phyloP scores from a whole-genome alignment of 306 rosid genomes.

The Lathyrus aphaca region DNA sequence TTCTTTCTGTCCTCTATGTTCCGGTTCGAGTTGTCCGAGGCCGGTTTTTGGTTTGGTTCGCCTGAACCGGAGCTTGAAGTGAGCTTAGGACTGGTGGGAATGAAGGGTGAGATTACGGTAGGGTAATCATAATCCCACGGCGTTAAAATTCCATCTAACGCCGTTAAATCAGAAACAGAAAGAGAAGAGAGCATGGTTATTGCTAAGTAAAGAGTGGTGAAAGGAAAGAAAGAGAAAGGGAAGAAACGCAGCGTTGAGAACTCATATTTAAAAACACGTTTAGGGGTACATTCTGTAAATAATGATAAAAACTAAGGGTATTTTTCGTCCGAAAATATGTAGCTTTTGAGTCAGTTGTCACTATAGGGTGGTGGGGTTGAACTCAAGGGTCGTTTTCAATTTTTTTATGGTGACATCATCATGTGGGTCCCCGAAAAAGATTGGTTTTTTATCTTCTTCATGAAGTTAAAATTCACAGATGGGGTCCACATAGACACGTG shows the following conservation, averaged over 20 bases:
- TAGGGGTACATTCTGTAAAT: slow-evolving; percentile 19
- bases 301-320: slow-evolving; percentile 17
- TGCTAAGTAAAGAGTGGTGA: slow-evolving; percentile 33
- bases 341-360: slow-evolving; percentile 89
- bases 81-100: slow-evolving; percentile 38
- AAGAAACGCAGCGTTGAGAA: slow-evolving; percentile 61
- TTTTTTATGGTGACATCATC: slow-evolving; percentile 46
- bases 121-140: slow-evolving; percentile 63
- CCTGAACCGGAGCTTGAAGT: slow-evolving; percentile 55
- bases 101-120: slow-evolving; percentile 35
- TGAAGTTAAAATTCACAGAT: slow-evolving; percentile 51
- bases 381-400: slow-evolving; percentile 29
- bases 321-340: slow-evolving; percentile 21
- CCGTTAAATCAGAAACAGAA: slow-evolving; percentile 47
- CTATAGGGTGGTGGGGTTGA: slow-evolving; percentile 47
- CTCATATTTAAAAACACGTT: slow-evolving; percentile 47
- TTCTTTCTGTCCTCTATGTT: slow-evolving; percentile 64
- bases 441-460: slow-evolving; percentile 51
- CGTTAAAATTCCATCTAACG: slow-evolving; percentile 47
- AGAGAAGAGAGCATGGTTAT: slow-evolving; percentile 65
- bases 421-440: slow-evolving; percentile 47
- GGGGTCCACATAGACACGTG: slow-evolving; percentile 48
- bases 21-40: slow-evolving; percentile 30
- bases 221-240: slow-evolving; percentile 78
- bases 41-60: slow-evolving; percentile 45